phyloP scores from a whole-genome alignment of 2,329 filamentous ascomycete genomes.

The Penicillium hesseltinei region DNA sequence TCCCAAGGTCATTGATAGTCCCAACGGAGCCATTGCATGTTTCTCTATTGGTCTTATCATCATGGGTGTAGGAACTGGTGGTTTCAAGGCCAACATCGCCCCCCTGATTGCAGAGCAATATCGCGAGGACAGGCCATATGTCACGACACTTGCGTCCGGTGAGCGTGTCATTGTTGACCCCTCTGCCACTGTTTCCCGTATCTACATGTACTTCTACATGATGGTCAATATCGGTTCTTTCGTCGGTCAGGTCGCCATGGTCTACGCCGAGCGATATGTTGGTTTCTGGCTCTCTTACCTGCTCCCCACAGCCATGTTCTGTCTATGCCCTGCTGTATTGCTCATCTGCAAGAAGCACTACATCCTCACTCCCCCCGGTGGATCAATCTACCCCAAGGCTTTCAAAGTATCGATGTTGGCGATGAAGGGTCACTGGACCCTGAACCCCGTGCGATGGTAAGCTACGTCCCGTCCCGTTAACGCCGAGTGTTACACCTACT shows the following conservation, averaged over 20 bases:
- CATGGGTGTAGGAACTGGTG: constrained; percentile 72
- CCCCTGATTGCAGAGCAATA: constrained; percentile 71
- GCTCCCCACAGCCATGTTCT: constrained; percentile 65
- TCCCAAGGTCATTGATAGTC: constrained; percentile 60
- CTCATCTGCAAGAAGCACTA: constrained; percentile 62
- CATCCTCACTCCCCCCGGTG: constrained; percentile 63
- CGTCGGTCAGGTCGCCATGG: constrained; percentile 63
- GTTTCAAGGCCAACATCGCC: constrained; percentile 79
- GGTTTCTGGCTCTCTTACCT: constrained; percentile 73
- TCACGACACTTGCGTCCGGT: constrained; percentile 57
- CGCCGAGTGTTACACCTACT: too few species aligned
- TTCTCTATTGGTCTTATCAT: constrained; percentile 65
- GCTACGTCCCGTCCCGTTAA: constrained; percentile 1
- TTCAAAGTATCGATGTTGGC: constrained; percentile 60
- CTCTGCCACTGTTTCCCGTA: constrained; percentile 64
- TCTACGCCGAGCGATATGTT: constrained; percentile 72
- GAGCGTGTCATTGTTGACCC: constrained; percentile 71
- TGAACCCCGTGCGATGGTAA: constrained; percentile 60
- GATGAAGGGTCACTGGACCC: constrained; percentile 62
- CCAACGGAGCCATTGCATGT: constrained; percentile 59
- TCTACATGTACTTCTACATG: constrained; percentile 70
- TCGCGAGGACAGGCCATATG: constrained; percentile 56
- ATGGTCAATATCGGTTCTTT: constrained; percentile 68
- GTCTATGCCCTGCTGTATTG: constrained; percentile 61
- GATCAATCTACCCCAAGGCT: constrained; percentile 69